A percentile compares a stretch with the other conserved stretches of the same genome.
Conservation (phyloP, 2,329 filamentous ascomycete species). For the Apiospora aurea region DNA sequence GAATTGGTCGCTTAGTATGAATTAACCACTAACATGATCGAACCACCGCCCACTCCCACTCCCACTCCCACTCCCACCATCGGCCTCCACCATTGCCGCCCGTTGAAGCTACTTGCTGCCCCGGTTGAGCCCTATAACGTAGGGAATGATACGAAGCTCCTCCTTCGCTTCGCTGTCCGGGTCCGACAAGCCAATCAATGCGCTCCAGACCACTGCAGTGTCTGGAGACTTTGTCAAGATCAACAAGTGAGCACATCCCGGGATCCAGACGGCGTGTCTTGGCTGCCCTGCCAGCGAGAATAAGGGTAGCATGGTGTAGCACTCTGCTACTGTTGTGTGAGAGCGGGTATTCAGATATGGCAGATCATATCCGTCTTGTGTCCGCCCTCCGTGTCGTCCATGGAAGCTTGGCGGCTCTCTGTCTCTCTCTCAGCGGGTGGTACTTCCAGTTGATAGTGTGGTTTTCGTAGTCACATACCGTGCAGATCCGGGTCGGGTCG, state of each 20-base stretch:
- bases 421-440: neutral
- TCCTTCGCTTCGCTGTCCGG: neutral
- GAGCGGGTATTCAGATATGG: neutral
- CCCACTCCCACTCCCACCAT: neutral
- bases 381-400: neutral
- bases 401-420: neutral
- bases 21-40: neutral
- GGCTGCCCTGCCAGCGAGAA: neutral
- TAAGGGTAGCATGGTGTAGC: neutral
- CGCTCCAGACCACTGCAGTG: neutral
- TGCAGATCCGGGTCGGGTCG: neutral
- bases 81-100: neutral
- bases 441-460: slow-evolving; percentile 7
- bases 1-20: neutral
- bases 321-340: neutral
- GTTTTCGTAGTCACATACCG: neutral
- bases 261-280: neutral
- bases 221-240: neutral
- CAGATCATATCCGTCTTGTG: neutral
- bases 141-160: neutral
- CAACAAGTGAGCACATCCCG: neutral
- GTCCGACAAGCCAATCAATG: neutral
- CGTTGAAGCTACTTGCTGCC: neutral
- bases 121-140: neutral
- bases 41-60: neutral